A percentile compares a stretch with the other conserved stretches of the same genome.
phyloP scores from a whole-genome alignment of 2,329 filamentous ascomycete species.

The Apiospora pterosperma region DNA sequence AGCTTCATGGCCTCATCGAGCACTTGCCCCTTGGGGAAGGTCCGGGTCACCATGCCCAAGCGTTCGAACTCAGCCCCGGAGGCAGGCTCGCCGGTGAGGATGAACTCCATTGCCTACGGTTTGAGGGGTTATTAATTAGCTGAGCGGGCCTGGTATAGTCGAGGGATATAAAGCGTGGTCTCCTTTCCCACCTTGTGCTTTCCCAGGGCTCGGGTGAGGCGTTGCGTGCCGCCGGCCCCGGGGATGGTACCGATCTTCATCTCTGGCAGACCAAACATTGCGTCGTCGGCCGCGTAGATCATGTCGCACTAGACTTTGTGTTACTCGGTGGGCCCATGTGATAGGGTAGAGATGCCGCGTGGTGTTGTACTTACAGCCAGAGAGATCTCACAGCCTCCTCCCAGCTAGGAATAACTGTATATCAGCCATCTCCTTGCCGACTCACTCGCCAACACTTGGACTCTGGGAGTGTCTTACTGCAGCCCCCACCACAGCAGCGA shows the following conservation, averaged over 20 bases:
- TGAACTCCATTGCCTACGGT: conserved; percentile 40
- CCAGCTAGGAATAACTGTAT: conserved; percentile 24
- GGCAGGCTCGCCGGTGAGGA: conserved; percentile 37
- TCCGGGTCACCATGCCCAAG: conserved; percentile 36
- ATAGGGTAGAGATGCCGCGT: neutral
- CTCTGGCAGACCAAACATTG: conserved; percentile 92
- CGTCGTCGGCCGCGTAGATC: conserved; percentile 72
- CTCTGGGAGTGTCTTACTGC: conserved; percentile 37
- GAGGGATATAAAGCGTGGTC: neutral
- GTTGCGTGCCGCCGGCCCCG: conserved; percentile 82
- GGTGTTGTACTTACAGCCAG: conserved; percentile 33
- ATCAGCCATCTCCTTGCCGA: neutral
- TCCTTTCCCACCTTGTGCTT: conserved; percentile 26
- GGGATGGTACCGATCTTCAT: conserved; percentile 91
- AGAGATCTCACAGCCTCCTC: conserved; percentile 48
- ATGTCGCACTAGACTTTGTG: conserved; percentile 30
- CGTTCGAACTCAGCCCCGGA: conserved; percentile 34
- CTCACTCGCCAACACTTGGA: neutral
- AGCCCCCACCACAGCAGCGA: conserved; percentile 47
- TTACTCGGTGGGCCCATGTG: neutral
- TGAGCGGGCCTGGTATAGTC: neutral
- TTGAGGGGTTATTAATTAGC: neutral
- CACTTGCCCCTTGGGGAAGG: conserved; percentile 31
- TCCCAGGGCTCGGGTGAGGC: conserved; percentile 30
- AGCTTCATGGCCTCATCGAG: conserved; percentile 33